Conservation (phyloP, 768 basidiomycete genomes). For the Xerocomellus dryophilus region DNA sequence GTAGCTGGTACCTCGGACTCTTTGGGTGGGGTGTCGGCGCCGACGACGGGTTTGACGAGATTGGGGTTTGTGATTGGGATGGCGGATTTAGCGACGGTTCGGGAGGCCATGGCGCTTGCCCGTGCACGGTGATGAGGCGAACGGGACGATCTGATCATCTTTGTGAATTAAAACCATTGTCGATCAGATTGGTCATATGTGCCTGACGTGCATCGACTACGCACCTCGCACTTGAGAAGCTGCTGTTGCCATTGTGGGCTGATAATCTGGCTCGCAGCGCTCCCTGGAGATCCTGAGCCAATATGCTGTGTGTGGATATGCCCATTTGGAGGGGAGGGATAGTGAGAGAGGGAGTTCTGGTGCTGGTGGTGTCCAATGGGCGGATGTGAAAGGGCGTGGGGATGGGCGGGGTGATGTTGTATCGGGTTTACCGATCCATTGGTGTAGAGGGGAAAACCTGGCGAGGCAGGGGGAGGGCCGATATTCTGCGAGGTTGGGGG, state of each 20-base stretch:
- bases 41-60: conserved; percentile 45
- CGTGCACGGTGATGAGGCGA: conserved; percentile 93
- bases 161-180: conserved; percentile 14
- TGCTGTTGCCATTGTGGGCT: conserved; percentile 92
- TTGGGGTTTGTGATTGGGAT: conserved; percentile 94
- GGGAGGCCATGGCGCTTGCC: conserved; percentile 90
- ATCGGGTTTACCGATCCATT: conserved; percentile 62
- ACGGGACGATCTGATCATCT: conserved; percentile 83
- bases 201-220: conserved; percentile 35
- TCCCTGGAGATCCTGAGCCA: conserved; percentile 57
- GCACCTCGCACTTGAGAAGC: conserved; percentile 86
- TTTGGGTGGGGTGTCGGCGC: conserved; percentile 25
- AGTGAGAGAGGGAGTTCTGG: conserved; percentile 77
- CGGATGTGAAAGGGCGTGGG: conserved; percentile 46
- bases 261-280: conserved; percentile 57
- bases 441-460: conserved; percentile 73
- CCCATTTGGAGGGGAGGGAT: conserved; percentile 74
- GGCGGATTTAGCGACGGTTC: conserved; percentile 81
- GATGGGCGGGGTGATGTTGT: conserved; percentile 59
- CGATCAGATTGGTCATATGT: conserved; percentile 19
- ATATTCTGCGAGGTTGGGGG: conserved; percentile 42
- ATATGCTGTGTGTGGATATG: conserved; percentile 59
- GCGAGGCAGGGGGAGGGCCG: conserved; percentile 66
- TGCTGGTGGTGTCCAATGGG: conserved; percentile 68
- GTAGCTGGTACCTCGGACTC: conserved; percentile 31